Percentiles rank a stretch among this genome's conserved stretches.
phyloP scores from a whole-genome alignment of 2,329 filamentous ascomycete genomes.

The Zalaria sp. region DNA sequence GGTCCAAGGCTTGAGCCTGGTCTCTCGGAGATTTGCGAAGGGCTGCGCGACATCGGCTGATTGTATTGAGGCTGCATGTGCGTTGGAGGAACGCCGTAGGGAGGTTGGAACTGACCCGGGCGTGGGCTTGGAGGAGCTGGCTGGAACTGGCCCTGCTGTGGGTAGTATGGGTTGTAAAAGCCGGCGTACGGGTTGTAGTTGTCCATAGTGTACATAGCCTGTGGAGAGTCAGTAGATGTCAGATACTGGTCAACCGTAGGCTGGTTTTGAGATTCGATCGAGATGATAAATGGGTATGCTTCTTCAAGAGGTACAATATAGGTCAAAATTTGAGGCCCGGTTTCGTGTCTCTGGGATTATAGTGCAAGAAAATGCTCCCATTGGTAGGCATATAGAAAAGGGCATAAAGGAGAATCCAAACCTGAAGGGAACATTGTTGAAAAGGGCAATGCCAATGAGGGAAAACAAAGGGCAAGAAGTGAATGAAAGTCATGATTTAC shows the following conservation, averaged over 20 bases:
- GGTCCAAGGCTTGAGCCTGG: constrained; percentile 42
- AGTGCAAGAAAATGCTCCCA: too few relatives aligned
- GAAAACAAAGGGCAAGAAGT: background rate
- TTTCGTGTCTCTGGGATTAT: too few relatives aligned
- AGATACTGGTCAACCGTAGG: constrained; percentile 30
- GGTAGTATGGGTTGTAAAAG: constrained; percentile 32
- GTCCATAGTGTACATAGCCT: constrained; percentile 48
- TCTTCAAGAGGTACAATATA: background rate
- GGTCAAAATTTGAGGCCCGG: too few relatives aligned
- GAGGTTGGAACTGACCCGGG: constrained; percentile 28
- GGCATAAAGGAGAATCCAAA: too few relatives aligned
- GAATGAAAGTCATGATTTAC: constrained; percentile 39
- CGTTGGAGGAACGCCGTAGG: constrained; percentile 31
- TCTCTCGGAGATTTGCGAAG: constrained; percentile 60
- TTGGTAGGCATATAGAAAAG: too few relatives aligned
- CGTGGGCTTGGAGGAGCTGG: constrained; percentile 31
- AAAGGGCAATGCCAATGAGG: background rate
- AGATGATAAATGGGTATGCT: background rate
- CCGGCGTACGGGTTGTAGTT: constrained; percentile 33
- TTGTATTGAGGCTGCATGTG: constrained; percentile 43
- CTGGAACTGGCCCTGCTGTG: constrained; percentile 36
- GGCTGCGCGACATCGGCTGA: constrained; percentile 67
- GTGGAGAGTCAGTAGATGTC: constrained; percentile 18
- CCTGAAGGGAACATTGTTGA: too few relatives aligned
- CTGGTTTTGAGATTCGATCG: background rate